phyloP scores from a whole-genome alignment of 306 rosid genomes.

The Trifolium repens region DNA sequence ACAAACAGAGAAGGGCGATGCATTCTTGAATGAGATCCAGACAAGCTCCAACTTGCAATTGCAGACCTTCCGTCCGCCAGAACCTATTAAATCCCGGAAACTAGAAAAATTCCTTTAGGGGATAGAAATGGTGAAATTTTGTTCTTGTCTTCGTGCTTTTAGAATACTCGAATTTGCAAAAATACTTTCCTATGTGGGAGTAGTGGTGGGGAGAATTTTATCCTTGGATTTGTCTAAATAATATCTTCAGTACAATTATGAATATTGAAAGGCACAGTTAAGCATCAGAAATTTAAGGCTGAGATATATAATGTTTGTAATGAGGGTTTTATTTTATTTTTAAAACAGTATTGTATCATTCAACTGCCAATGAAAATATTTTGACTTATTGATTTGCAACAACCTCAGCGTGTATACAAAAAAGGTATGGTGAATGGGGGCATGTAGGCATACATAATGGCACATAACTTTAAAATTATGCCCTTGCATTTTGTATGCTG shows the following conservation, averaged over 20 bases:
- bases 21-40: conserved; percentile 51
- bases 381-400: conserved; percentile 29
- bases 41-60: conserved; percentile 57
- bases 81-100: conserved; percentile 56
- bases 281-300: conserved; percentile 52
- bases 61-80: conserved; percentile 67
- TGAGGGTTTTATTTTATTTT: conserved; percentile 27
- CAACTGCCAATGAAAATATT: conserved; percentile 32
- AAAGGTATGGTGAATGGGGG: neutral
- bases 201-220: conserved; percentile 54
- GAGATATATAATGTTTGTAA: conserved; percentile 23
- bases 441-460: neutral
- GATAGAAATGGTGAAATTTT: conserved; percentile 38
- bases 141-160: conserved; percentile 49
- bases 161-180: conserved; percentile 63
- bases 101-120: conserved; percentile 75
- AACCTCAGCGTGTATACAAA: neutral
- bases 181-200: conserved; percentile 42
- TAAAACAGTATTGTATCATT: conserved; percentile 11
- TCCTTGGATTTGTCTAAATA: conserved; percentile 53
- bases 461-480: too few relatives aligned
- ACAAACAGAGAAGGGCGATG: conserved; percentile 67
- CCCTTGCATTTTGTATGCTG: too few relatives aligned
- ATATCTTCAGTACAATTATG: conserved; percentile 53
- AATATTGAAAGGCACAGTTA: conserved; percentile 47